These are phyloP conservation scores for Solanum infundibuliforme DNA, from an alignment of 257 asterid genomes.

Conservation along the genomic window DNA sequence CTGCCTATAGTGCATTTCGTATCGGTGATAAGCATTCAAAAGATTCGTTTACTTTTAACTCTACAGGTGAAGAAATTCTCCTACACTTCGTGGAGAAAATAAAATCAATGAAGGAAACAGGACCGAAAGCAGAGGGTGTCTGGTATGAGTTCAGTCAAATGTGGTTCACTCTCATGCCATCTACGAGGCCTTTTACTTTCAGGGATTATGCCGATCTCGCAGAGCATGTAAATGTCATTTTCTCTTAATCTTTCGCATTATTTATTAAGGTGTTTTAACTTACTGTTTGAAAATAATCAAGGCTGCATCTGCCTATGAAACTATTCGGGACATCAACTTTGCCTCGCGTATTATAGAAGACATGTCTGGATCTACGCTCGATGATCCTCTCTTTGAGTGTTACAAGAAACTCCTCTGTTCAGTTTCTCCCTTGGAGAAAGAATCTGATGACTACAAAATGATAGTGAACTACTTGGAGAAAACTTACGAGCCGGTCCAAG, in stretches of 20 bases:
- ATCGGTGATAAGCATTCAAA: background rate
- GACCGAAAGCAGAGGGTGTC: conserved; percentile 18
- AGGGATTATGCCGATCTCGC: conserved; percentile 46
- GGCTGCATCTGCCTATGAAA: conserved; percentile 77
- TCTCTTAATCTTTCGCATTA: background rate
- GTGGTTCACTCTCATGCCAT: conserved; percentile 66
- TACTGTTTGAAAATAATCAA: background rate
- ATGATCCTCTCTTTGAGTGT: conserved; percentile 68
- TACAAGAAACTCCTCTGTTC: conserved; percentile 67
- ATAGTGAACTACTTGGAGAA: conserved; percentile 55
- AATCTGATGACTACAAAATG: conserved; percentile 64
- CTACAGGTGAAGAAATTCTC: conserved; percentile 55
- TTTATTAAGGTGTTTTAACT: background rate
- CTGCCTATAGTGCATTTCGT: background rate
- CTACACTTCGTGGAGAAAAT: conserved; percentile 27
- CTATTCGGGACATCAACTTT: conserved; percentile 49
- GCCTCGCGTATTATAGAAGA: conserved; percentile 81
- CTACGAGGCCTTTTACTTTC: conserved; percentile 49
- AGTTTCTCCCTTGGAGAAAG: conserved; percentile 36
- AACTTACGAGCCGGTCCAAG: conserved; percentile 64
- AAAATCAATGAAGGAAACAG: conserved; percentile 6
- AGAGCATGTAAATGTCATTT: conserved; percentile 39
- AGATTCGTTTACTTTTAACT: background rate
- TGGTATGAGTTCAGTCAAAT: conserved; percentile 67
- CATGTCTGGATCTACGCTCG: conserved; percentile 53